phyloP scores from a whole-genome alignment of 2,329 filamentous ascomycete genomes.

The Diplodia sapinea region DNA sequence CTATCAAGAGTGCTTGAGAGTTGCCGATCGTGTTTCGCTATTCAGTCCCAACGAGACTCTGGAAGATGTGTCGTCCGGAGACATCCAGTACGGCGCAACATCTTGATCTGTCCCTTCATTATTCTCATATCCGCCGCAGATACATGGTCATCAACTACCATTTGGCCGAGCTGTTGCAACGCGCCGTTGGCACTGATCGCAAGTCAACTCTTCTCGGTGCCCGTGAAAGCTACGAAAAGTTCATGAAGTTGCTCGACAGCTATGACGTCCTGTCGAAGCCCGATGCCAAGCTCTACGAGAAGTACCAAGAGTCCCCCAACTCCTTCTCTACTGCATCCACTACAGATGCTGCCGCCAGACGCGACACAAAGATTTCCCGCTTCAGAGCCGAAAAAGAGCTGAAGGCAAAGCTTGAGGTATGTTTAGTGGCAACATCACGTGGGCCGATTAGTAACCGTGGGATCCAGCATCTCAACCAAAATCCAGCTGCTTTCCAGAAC shows the following conservation, averaged over 20 bases:
- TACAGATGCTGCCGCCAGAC: constrained; percentile 69
- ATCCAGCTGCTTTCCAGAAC: constrained; percentile 66
- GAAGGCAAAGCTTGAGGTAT: constrained; percentile 78
- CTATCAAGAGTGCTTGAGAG: constrained; percentile 74
- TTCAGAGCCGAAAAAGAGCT: constrained; percentile 87
- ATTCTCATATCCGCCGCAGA: constrained; percentile 46
- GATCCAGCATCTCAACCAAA: constrained; percentile 63
- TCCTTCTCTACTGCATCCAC: constrained; percentile 74
- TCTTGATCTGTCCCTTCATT: constrained; percentile 35
- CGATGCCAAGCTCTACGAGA: constrained; percentile 72
- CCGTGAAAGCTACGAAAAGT: constrained; percentile 75
- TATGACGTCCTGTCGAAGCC: constrained; percentile 73
- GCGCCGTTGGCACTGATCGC: constrained; percentile 64
- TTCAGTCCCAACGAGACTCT: constrained; percentile 90
- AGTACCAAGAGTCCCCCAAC: constrained; percentile 74
- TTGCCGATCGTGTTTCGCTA: constrained; percentile 73
- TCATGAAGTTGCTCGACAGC: constrained; percentile 75
- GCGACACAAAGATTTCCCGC: constrained; percentile 83
- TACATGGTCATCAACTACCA: constrained; percentile 79
- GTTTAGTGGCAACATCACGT: constrained; percentile 33
- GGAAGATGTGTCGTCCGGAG: constrained; percentile 84
- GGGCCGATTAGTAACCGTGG: constrained; percentile 29
- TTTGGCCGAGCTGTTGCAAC: constrained; percentile 79
- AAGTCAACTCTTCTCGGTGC: constrained; percentile 67
- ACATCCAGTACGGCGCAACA: constrained; percentile 69